Evolutionary conservation across 495 filamentous ascomycete genomes (phyloP).

Genomic region (Paragyromitra xinjiangensis): DNA sequence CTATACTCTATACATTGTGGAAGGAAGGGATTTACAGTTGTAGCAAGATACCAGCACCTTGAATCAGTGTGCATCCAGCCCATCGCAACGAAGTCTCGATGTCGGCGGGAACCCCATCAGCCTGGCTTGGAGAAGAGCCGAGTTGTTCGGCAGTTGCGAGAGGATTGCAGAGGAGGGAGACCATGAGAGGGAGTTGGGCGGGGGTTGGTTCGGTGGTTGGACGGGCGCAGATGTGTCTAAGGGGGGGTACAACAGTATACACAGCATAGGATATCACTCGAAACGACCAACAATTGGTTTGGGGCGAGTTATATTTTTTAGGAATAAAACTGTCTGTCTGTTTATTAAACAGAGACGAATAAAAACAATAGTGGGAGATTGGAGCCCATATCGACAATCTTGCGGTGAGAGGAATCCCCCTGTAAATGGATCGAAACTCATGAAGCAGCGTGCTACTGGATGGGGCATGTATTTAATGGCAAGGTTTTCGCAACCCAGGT

Average conservation of each 20-base stretch:
- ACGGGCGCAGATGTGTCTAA: background rate
- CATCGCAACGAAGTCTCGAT: conserved; percentile 77
- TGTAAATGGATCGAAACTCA: no score
- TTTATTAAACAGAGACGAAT: no score
- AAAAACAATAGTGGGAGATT: no score
- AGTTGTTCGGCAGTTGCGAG: conserved; percentile 86
- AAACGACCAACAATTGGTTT: background rate
- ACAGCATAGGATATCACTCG: background rate
- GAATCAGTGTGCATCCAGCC: conserved; percentile 78
- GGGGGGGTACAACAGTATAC: background rate
- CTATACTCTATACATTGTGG: background rate
- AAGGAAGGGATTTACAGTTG: conserved; percentile 62
- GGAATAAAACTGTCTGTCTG: no score
- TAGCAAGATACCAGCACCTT: conserved; percentile 85
- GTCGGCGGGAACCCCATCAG: conserved; percentile 77
- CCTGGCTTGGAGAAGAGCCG: conserved; percentile 70
- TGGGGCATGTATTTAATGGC: background rate
- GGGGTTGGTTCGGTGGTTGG: background rate
- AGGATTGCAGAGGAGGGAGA: conserved; percentile 78
- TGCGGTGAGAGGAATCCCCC: no score
- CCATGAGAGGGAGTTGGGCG: conserved; percentile 36
- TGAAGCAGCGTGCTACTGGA: no score
- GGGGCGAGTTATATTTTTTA: no score
- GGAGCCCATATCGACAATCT: no score
- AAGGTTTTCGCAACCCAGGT: no score